phyloP scores from a whole-genome alignment of 768 basidiomycete genomes.

The Kwoniella dejecticola region DNA sequence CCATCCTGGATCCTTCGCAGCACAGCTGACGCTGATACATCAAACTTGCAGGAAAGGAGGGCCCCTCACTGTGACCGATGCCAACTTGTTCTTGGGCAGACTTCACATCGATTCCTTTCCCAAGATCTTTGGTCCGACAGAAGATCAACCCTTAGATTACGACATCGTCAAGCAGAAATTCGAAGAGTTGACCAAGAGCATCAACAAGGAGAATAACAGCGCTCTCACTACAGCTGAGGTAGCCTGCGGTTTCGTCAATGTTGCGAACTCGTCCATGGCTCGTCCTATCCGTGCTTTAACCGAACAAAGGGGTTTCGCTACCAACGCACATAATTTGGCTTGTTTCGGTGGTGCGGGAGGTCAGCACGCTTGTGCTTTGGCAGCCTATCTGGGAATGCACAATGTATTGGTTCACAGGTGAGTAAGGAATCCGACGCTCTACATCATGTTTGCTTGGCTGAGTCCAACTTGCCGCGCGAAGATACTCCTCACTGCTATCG shows the following conservation, averaged over 20 bases:
- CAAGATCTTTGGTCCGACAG: slow-evolving; percentile 87
- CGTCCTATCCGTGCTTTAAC: slow-evolving; percentile 65
- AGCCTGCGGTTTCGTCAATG: slow-evolving; percentile 90
- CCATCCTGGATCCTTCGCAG: too few species aligned
- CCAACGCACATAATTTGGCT: slow-evolving; percentile 64
- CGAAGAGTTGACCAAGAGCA: slow-evolving; percentile 65
- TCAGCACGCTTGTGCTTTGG: slow-evolving; percentile 49
- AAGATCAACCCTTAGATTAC: slow-evolving; percentile 77
- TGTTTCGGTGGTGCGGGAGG: slow-evolving; percentile 57
- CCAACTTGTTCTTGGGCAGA: slow-evolving; percentile 45
- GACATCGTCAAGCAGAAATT: slow-evolving; percentile 71
- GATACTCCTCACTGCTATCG: slow-evolving; percentile 40
- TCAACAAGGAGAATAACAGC: slow-evolving; percentile 16
- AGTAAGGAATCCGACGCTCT: neutral
- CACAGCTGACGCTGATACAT: slow-evolving; percentile 70
- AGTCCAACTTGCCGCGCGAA: slow-evolving; percentile 21
- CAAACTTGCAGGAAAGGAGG: slow-evolving; percentile 87
- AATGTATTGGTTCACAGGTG: slow-evolving; percentile 14
- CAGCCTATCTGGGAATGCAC: slow-evolving; percentile 28
- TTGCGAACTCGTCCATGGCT: slow-evolving; percentile 91
- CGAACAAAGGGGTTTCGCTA: slow-evolving; percentile 83
- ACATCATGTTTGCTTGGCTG: slow-evolving; percentile 7
- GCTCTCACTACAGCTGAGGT: slow-evolving; percentile 62
- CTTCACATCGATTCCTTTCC: slow-evolving; percentile 57
- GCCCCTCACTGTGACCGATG: slow-evolving; percentile 60